Evolutionary conservation across 345 rosid species (phyloP), one percentile per base, ranked within the genome.

Genomic region (Brassica carinata): DNA sequence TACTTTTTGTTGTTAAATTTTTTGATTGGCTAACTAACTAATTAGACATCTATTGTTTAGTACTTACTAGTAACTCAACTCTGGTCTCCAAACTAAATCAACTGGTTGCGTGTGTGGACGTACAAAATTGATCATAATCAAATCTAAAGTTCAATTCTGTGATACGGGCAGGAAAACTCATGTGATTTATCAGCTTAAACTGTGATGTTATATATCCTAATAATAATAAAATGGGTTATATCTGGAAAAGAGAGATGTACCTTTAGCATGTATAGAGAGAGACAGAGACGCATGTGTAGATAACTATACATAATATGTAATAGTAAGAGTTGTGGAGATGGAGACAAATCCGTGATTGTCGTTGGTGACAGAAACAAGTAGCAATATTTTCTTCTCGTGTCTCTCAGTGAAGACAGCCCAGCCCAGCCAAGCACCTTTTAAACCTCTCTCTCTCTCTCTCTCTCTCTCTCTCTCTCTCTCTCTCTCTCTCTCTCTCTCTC

Each of bases 291-390:
- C 84, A 74, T 83, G 81, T 79, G 82, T 76, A 64, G 75, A 66
- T 69, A 53, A 33, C 43, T 62, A 79, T 64, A 74, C 68, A 70
- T 73, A 79, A 81, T 65, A 66, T 15, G 79, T 70, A 63, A 73
- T 26, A 63, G 77, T 68, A 57, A 77, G 77, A 33, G 78, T 82
- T 31, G 79, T 73, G 81, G 79, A 31, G 89, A 87, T 85, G 83
- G 73, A 79, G 85, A 87, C 84, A 79, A 86, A 74, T 83, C 93
- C 96, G 92, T 85, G 96, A 88, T 91, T 89, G 90, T 89, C 93
- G 91, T 84, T 84, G 88, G 81, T 74, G 87, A 85, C 82, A 80
- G 78, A 81, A 87, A 31, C 67, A 55, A 81, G 69, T 81, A 81
- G 77, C 66, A 81, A 76, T 81, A 76, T 81, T 76, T 48, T 80